Conservation (phyloP, 495 filamentous ascomycete species). For the Xylaria palmicola region DNA sequence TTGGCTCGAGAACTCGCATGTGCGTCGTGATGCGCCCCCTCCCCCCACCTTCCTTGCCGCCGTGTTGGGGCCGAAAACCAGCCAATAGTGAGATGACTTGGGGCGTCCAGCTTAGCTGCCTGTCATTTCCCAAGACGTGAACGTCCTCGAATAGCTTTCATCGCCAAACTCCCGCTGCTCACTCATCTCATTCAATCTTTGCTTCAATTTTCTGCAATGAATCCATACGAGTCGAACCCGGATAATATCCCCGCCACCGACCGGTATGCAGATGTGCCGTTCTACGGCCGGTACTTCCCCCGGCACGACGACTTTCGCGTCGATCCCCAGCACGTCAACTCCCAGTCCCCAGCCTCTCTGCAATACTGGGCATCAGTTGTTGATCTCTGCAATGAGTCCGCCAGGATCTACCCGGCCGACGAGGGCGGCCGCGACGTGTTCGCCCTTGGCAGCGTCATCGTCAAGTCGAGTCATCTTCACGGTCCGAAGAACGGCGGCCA, state of each 20-base stretch:
- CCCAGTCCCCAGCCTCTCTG: slow-evolving; percentile 30
- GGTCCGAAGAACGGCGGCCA: neutral
- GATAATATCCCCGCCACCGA: slow-evolving; percentile 32
- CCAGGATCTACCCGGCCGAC: slow-evolving; percentile 35
- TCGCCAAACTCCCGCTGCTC: too few species aligned
- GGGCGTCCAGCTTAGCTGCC: too few species aligned
- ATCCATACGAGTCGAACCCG: slow-evolving; percentile 35
- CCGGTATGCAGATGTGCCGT: slow-evolving; percentile 34
- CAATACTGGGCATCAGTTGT: slow-evolving; percentile 40
- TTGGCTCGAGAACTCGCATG: too few species aligned
- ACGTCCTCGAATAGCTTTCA: too few species aligned
- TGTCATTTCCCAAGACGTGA: too few species aligned
- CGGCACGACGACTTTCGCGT: slow-evolving; percentile 33
- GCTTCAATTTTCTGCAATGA: slow-evolving; percentile 1
- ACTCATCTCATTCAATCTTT: neutral
- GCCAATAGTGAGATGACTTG: too few species aligned
- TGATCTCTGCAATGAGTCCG: slow-evolving; percentile 29
- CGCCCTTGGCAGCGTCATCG: slow-evolving; percentile 45
- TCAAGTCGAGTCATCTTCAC: slow-evolving; percentile 47
- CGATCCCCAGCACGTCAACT: slow-evolving; percentile 35
- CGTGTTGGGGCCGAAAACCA: too few species aligned
- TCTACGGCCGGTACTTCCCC: slow-evolving; percentile 35
- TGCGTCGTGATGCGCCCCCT: too few species aligned
- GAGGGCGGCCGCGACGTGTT: slow-evolving; percentile 45
- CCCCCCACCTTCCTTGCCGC: too few species aligned